Conservation (phyloP, 768 basidiomycete genomes). For the Galerina sulciceps region DNA sequence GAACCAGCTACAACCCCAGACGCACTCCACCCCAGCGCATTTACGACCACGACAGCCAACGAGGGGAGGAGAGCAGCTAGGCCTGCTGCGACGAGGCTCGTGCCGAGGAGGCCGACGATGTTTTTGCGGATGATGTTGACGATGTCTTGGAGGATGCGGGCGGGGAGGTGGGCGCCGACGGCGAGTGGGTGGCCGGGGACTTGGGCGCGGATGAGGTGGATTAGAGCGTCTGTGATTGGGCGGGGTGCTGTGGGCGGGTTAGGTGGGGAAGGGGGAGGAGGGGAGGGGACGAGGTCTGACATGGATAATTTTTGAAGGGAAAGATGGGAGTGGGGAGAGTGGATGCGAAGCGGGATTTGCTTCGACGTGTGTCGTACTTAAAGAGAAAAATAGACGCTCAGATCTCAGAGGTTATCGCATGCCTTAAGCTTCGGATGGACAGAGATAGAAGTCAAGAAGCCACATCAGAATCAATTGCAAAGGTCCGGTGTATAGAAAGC, state of each 20-base stretch:
- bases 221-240: not conserved
- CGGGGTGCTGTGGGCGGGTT: not conserved
- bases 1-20: slow-evolving; percentile 15
- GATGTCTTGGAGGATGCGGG: not conserved
- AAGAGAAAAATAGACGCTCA: no score
- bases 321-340: no score
- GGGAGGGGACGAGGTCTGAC: no score
- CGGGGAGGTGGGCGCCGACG: not conserved
- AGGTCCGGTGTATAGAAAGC: no score
- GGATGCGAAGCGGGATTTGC: no score
- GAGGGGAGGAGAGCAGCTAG: slow-evolving; percentile 12
- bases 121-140: not conserved
- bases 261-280: not conserved
- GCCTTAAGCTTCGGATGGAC: no score
- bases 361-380: no score
- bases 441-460: no score
- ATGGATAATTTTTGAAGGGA: no score
- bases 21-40: slow-evolving; percentile 15
- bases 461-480: no score
- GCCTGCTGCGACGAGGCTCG: not conserved
- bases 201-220: not conserved
- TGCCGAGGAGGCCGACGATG: not conserved
- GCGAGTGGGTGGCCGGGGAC: not conserved
- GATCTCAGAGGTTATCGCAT: no score
- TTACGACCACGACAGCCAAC: slow-evolving; percentile 9